Conservation (phyloP, 257 asterid species). For the Fraxinus excelsior region DNA sequence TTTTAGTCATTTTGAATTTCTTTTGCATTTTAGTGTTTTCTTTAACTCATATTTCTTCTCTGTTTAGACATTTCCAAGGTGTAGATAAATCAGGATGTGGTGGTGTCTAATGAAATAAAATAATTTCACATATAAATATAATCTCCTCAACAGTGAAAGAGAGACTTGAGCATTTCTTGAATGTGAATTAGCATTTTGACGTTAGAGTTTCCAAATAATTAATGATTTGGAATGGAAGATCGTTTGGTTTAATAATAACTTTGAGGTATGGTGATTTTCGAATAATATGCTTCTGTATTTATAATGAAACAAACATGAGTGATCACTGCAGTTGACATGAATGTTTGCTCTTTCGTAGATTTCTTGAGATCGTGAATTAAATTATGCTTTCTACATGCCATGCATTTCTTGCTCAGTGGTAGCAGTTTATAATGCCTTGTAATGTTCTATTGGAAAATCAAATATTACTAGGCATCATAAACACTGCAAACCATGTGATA, state of each 20-base stretch:
- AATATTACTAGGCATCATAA: not conserved
- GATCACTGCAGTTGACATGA: conserved; percentile 5
- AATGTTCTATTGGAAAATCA: not conserved
- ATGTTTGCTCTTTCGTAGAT: not conserved
- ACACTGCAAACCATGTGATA: conserved; percentile 9
- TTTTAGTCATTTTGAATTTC: not conserved
- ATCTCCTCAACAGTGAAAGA: not conserved
- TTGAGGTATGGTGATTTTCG: not conserved
- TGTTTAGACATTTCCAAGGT: not conserved
- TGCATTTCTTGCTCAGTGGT: not conserved
- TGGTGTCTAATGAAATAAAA: not conserved
- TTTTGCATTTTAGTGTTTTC: not conserved
- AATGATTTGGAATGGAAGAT: not conserved
- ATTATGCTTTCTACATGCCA: conserved; percentile 2
- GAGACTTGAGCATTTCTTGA: not conserved
- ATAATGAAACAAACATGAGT: not conserved
- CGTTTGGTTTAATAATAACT: not conserved
- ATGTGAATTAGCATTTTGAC: not conserved
- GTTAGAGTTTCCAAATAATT: not conserved
- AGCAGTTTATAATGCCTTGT: not conserved
- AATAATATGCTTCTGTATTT: conserved; percentile 9
- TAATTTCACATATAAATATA: not conserved
- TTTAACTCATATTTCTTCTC: not conserved
- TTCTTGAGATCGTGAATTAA: not conserved
- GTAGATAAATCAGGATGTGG: not conserved